phyloP scores from a whole-genome alignment of 2,329 filamentous ascomycete species.

The Colletotrichum cereale region DNA sequence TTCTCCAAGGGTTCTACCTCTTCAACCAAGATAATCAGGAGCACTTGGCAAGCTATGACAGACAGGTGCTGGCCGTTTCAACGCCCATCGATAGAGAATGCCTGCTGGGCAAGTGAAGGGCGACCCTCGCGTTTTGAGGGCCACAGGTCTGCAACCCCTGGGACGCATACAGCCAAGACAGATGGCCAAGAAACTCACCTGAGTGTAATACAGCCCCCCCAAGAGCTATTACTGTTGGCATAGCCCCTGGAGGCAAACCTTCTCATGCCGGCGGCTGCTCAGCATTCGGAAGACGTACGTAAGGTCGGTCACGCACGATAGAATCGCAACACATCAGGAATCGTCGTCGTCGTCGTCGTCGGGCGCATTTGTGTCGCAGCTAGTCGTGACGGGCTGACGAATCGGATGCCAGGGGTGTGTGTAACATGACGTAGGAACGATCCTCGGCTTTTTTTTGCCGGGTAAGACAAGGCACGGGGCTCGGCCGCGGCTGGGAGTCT shows the following conservation, averaged over 20 bases:
- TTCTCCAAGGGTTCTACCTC: neutral
- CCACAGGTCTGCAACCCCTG: neutral
- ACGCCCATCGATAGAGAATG: neutral
- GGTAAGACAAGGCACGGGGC: slow-evolving; percentile 30
- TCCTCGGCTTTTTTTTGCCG: slow-evolving; percentile 33
- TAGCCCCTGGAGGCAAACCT: slow-evolving; percentile 7
- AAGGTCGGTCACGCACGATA: neutral
- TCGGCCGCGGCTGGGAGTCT: slow-evolving; percentile 12
- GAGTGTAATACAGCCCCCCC: neutral
- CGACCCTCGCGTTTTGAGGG: slow-evolving; percentile 3
- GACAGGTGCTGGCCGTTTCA: neutral
- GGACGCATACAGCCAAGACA: slow-evolving; percentile 19
- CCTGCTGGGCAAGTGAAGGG: slow-evolving; percentile 25
- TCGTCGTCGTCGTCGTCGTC: slow-evolving; percentile 2
- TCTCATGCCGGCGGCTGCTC: neutral
- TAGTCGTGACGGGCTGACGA: slow-evolving; percentile 11
- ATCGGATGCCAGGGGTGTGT: slow-evolving; percentile 4
- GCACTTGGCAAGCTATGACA: slow-evolving; percentile 6
- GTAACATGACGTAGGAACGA: slow-evolving; percentile 36
- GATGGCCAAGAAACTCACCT: slow-evolving; percentile 22
- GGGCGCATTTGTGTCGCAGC: slow-evolving; percentile 29
- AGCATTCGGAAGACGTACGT: slow-evolving; percentile 3
- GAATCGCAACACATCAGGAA: neutral
- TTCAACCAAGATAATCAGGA: neutral
- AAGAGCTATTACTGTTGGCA: slow-evolving; percentile 15